Evolutionary conservation across 1,284 basidiomycete species (phyloP), one percentile per base, ranked within the genome.

Genomic region (Apiotrichum porosum): DNA sequence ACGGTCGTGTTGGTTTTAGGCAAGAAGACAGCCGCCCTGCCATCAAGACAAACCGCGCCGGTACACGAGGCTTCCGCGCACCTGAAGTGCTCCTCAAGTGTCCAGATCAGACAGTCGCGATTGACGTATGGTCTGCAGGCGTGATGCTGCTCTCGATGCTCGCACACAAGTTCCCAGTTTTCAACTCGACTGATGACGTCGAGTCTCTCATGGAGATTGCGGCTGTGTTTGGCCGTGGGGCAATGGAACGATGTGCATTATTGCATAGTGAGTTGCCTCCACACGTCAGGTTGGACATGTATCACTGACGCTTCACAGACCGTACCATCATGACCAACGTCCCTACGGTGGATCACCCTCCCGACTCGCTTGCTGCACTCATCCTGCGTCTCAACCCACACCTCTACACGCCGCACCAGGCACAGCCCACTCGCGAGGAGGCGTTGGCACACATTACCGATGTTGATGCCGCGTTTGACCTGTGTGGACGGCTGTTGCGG

Each of bases 71-170:
- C 0, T 99, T 99, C 71, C 83, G 94, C 48, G 93, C 94, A 0
- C 94, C 94, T 0, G 95, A 99, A 65, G 95, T 99, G 10, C 73
- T 99, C 22, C 74, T 98, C 40, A 99, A 98, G 72, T 99, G 94
- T 61, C 84, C 84, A 18, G 86, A 92, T 58, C 94, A 99, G 74
- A 86, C 85, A 5, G 88, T 89, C 52, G 94, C 94, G 10, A 85
- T 98, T 62, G 94, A 99, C 66, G 83, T 97, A 34, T 99, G 94
- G 94, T 87, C 93, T 2, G 89, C 83, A 1, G 94, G 94, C 1
- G 85, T 87, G 65, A 95, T 97, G 45, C 74, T 99, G 0, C 78
- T 98, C 6, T 93, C 92, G 69, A 92, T 97, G 72, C 78, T 99
- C 21, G 86, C 86, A 0, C 82, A 83, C 51, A 94, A 95, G 59